Base-by-base conservation (phyloP, 768 basidiomycete species). In the Psilocybe tampanensis region DNA sequence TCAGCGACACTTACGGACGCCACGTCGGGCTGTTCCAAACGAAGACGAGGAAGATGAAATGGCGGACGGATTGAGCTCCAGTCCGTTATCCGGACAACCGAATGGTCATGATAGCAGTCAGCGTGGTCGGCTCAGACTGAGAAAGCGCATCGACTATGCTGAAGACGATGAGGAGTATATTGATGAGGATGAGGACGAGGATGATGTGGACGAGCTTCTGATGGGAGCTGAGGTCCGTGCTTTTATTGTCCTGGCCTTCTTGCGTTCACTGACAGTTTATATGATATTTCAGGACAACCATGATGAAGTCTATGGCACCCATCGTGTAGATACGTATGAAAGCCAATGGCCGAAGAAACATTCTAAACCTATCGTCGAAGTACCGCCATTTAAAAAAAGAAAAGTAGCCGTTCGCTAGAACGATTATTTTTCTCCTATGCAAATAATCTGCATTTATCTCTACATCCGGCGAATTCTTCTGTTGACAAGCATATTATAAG, bases 121-220 rank as follows among this genome's bases (percentile, higher is more conserved):
- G 54, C 54, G 44, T 42, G 60, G 33, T 3, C 24, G 23, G 11
- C 36, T 57, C 54, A 67, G 44, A 65, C 61, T 57, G 45, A 53
- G 60, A 23, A 59, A 53, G 51, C 62, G 54, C 18, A 63, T 65
- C 36, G 64, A 66, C 42, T 66, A 66, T 53, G 52, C 47, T 48
- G 68, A 71, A 47, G 61, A 74, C 50, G 66, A 73, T 13, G 70
- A 69, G 49, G 61, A 63, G 39, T 66, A 70, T 42, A 58, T 72
- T 50, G 66, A 74, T 13, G 69, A 69, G 47, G 67, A 74, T 11
- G 70, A 69, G 47, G 65, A 69, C 33, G 70, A 74, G 12, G 64
- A 82, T 15, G 86, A 79, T 11, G 83, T 85, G 3, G 86, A 89
- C 59, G 84, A 86, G 62, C 66, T 88, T 26, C 77, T 82, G 75